Percentiles rank a stretch among this genome's conserved stretches.
phyloP scores from a whole-genome alignment of 371 early-diverging fungal genomes.

The Mucor circinelloides region DNA sequence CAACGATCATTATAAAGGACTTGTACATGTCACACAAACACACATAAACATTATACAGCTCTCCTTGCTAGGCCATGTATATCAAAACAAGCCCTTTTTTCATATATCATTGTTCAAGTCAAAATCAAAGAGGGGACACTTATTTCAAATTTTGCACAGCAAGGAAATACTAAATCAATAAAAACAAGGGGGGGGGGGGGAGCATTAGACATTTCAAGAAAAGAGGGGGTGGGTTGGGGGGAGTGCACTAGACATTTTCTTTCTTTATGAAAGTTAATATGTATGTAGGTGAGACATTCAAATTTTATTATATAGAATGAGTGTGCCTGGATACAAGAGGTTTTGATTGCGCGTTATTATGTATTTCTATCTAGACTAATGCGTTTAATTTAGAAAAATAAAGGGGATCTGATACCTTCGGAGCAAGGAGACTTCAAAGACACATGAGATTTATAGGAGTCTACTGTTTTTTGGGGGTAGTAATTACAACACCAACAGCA shows the following conservation, averaged over 20 bases:
- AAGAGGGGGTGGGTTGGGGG: not conserved
- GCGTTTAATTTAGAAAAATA: not conserved
- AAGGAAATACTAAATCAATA: not conserved
- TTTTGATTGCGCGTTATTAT: not conserved
- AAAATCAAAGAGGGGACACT: not conserved
- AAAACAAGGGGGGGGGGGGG: not conserved
- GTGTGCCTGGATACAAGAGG: not conserved
- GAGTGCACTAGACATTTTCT: not conserved
- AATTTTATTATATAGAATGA: not conserved
- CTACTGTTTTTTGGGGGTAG: not conserved
- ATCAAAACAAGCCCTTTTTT: not conserved
- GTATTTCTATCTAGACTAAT: not conserved
- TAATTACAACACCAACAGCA: not conserved
- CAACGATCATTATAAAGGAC: not conserved
- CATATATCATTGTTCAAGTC: not conserved
- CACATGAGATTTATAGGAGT: constrained; percentile 1
- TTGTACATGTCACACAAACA: not conserved
- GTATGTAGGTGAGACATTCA: not conserved
- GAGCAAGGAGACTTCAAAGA: not conserved
- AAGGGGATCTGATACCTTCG: not conserved
- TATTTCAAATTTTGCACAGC: not conserved
- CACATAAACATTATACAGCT: not conserved
- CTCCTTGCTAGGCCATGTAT: not conserved
- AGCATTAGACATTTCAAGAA: not conserved
- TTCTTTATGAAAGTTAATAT: not conserved